phyloP scores from a whole-genome alignment of 2,329 filamentous ascomycete species.

The Gaeumannomyces sp. region DNA sequence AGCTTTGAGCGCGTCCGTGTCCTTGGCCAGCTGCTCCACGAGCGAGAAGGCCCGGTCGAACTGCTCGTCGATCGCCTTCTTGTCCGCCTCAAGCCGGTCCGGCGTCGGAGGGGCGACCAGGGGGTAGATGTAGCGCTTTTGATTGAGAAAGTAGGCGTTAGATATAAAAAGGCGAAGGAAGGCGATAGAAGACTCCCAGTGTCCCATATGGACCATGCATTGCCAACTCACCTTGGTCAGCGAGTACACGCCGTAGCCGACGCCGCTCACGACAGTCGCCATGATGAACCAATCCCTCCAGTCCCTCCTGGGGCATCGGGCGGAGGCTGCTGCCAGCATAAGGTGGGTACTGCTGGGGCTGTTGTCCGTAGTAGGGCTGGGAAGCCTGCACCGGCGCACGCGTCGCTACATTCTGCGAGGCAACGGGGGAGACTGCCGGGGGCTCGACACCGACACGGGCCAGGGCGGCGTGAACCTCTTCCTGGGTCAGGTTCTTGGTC shows the following conservation, averaged over 20 bases:
- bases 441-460: constrained; percentile 61
- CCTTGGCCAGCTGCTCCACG: constrained; percentile 84
- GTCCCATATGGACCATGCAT: no score
- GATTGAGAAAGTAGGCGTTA: not conserved
- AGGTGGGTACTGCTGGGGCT: constrained; percentile 40
- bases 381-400: constrained; percentile 35
- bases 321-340: constrained; percentile 51
- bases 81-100: constrained; percentile 90
- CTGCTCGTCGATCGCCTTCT: constrained; percentile 83
- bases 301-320: constrained; percentile 69
- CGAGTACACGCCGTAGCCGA: constrained; percentile 82
- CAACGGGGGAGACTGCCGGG: constrained; percentile 33
- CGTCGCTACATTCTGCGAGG: constrained; percentile 29
- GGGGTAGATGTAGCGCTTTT: constrained; percentile 80
- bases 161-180: not conserved
- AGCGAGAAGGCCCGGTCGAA: constrained; percentile 89
- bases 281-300: constrained; percentile 99
- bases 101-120: constrained; percentile 90
- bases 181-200: no score
- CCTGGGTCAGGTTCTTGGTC: constrained; percentile 94
- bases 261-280: constrained; percentile 87
- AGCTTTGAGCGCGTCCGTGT: constrained; percentile 81
- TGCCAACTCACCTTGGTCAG: constrained; percentile 65
- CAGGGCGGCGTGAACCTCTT: constrained; percentile 84
- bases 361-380: constrained; percentile 33